Evolutionary conservation across 2,329 filamentous ascomycete genomes (phyloP).

Genomic region (Incumbomyces lentus): DNA sequence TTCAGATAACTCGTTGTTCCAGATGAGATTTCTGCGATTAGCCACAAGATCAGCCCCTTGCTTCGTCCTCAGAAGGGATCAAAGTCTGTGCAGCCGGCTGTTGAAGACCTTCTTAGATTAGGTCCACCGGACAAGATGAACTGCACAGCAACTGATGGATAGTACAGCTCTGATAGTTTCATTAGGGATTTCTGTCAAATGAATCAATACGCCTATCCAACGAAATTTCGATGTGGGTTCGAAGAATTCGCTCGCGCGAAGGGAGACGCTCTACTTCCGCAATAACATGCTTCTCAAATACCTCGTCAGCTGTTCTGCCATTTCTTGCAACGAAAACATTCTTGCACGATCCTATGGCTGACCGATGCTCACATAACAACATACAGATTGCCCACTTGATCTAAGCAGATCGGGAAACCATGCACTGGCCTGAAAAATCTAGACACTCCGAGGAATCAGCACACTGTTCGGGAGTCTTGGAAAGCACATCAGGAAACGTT

Average conservation of each 20-base stretch:
- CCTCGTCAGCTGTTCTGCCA: conserved; percentile 1
- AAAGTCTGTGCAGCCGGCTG: conserved; percentile 1
- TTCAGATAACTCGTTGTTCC: neutral
- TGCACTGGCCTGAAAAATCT: neutral
- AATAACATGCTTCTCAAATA: neutral
- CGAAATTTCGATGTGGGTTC: too few relatives aligned
- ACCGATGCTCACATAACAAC: conserved; percentile 6
- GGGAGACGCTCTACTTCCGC: neutral
- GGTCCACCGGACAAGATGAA: too few relatives aligned
- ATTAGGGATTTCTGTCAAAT: too few relatives aligned
- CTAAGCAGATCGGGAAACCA: neutral
- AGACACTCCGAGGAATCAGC: neutral
- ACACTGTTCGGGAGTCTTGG: neutral
- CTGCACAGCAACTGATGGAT: neutral
- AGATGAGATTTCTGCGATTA: neutral
- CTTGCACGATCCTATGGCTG: conserved; percentile 2
- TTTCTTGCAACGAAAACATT: conserved; percentile 3
- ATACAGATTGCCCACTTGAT: conserved; percentile 1
- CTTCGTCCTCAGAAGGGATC: neutral
- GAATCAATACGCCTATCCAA: too few relatives aligned
- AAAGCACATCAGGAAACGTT: conserved; percentile 31
- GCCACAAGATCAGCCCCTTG: neutral
- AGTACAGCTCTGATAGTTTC: neutral
- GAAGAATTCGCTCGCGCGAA: conserved; percentile 4
- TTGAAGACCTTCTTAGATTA: neutral